These are phyloP conservation scores for Pulveroboletus sp. DNA, from an alignment of 768 basidiomycete genomes.

Conservation along the genomic window DNA sequence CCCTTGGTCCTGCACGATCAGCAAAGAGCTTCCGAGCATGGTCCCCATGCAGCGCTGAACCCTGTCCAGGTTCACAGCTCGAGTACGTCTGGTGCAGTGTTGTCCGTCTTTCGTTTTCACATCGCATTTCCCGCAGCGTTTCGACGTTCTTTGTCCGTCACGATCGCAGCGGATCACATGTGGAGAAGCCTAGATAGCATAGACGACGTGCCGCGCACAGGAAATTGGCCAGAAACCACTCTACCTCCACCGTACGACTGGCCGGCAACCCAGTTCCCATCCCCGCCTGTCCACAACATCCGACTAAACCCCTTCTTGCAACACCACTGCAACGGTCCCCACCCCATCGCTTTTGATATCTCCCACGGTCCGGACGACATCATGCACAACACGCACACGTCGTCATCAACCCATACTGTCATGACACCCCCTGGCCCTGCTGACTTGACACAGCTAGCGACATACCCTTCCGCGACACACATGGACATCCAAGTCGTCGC, in stretches of 20 bases:
- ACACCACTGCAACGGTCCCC: conserved; percentile 40
- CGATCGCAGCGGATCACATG: conserved; percentile 32
- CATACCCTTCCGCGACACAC: conserved; percentile 54
- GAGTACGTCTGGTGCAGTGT: conserved; percentile 33
- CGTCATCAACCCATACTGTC: conserved; percentile 16
- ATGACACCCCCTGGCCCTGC: conserved; percentile 32
- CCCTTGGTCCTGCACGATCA: conserved; percentile 32
- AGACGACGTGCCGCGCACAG: conserved; percentile 20
- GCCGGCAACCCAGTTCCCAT: conserved; percentile 36
- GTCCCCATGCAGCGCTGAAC: conserved; percentile 46
- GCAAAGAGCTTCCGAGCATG: conserved; percentile 57
- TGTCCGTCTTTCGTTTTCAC: neutral
- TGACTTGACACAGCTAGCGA: conserved; percentile 57
- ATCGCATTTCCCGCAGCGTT: conserved; percentile 16
- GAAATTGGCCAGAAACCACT: conserved; percentile 47
- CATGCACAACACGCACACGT: conserved; percentile 29
- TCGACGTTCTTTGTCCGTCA: conserved; percentile 17
- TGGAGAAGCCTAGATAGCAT: conserved; percentile 30
- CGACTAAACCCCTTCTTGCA: conserved; percentile 58
- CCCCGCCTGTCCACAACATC: conserved; percentile 34
- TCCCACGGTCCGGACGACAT: conserved; percentile 24
- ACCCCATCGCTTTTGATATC: conserved; percentile 51
- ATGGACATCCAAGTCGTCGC: conserved; percentile 49
- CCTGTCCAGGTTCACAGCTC: conserved; percentile 40
- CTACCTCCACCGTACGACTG: conserved; percentile 49